Evolutionary conservation across 192 early-diverging fungal genomes (phyloP).

Genomic region (Coemansia interrupta): DNA sequence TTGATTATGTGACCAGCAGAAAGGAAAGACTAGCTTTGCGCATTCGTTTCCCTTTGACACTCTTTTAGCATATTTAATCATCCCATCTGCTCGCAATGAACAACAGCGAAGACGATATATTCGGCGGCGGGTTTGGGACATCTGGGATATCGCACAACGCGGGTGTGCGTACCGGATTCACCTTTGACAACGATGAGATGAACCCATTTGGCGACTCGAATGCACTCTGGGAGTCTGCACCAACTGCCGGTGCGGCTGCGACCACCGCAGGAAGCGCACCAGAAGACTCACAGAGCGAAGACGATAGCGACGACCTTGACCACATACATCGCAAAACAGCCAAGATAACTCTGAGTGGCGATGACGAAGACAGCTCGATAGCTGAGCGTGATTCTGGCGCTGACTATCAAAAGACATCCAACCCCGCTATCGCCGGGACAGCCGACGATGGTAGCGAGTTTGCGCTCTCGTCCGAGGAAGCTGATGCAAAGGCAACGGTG

Average conservation of each 20-base stretch:
- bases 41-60: background rate
- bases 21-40: background rate
- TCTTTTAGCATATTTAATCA: background rate
- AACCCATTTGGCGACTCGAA: constrained; percentile 39
- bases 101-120: constrained; percentile 27
- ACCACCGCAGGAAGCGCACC: no score
- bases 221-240: constrained; percentile 28
- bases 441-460: no score
- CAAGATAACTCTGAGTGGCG: no score
- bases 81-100: constrained; percentile 20
- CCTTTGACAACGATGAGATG: constrained; percentile 45
- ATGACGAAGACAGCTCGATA: no score
- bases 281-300: no score
- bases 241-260: background rate
- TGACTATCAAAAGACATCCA: no score
- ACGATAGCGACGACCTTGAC: no score
- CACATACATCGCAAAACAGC: no score
- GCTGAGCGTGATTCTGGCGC: no score
- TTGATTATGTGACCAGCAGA: background rate
- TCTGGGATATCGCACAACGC: background rate
- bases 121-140: constrained; percentile 39
- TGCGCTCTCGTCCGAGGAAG: background rate
- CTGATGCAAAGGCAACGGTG: background rate
- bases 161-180: constrained; percentile 20
- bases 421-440: no score